These are phyloP conservation scores for Elymus sibiricus DNA, from an alignment of 176 grass and related monocot genomes.

Conservation along the genomic window DNA sequence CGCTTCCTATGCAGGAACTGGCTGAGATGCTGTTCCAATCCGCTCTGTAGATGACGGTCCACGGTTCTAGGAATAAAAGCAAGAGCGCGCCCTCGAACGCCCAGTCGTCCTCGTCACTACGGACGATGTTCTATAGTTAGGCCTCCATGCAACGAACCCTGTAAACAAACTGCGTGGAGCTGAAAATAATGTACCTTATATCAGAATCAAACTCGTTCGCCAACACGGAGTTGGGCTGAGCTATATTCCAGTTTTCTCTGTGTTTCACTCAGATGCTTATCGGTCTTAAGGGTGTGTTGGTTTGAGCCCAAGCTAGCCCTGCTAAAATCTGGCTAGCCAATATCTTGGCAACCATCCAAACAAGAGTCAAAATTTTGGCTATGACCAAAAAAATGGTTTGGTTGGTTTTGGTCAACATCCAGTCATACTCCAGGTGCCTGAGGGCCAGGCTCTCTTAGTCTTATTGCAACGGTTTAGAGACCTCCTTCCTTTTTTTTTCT, in stretches of 20 bases:
- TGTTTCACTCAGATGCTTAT: background rate
- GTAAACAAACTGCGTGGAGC: constrained; percentile 26
- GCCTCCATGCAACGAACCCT: constrained; percentile 25
- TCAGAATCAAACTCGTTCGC: background rate
- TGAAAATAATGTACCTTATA: constrained; percentile 23
- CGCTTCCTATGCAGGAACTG: constrained; percentile 57
- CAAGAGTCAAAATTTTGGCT: too few species aligned
- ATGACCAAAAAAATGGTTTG: too few species aligned
- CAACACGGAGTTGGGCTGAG: background rate
- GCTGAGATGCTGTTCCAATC: constrained; percentile 91
- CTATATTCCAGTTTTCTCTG: background rate
- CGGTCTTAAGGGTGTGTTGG: too few species aligned
- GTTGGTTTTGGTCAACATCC: too few species aligned
- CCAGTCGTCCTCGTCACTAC: background rate
- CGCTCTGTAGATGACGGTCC: constrained; percentile 50
- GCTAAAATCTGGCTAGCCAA: too few species aligned
- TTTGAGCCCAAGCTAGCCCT: too few species aligned
- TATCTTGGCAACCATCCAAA: too few species aligned
- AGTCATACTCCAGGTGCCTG: too few species aligned
- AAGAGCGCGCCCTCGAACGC: background rate
- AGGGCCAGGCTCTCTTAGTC: too few species aligned
- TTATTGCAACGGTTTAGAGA: too few species aligned
- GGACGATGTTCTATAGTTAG: constrained; percentile 1
- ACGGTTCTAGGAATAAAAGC: constrained; percentile 26
- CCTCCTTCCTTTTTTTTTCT: too few species aligned